Percentiles rank a stretch among this genome's conserved stretches.
Evolutionary conservation across 257 asterid species (phyloP).

Genomic region (Galeopsis tetrahit): DNA sequence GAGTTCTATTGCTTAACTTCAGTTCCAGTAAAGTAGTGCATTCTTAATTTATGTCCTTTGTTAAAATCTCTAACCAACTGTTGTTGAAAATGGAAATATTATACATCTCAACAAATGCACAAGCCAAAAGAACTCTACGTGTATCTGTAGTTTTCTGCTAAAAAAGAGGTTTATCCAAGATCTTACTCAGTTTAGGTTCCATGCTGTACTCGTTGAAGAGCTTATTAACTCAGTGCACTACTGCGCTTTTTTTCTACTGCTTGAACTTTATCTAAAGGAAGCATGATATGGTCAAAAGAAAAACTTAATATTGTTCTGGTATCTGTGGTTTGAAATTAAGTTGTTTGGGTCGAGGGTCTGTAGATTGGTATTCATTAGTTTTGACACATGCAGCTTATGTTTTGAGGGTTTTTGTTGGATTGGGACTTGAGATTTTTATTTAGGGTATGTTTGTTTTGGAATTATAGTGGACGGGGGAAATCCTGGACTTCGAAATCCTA

Average conservation of each 20-base stretch:
- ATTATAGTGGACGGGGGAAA: too few relatives aligned
- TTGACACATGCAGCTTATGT: constrained; percentile 8
- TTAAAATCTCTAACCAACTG: neutral
- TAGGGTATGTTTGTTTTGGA: too few relatives aligned
- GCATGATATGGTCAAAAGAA: constrained; percentile 16
- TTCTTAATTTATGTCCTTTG: neutral
- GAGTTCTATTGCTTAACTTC: constrained; percentile 17
- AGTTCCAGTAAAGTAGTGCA: constrained; percentile 5
- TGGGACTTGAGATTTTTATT: constrained; percentile 1
- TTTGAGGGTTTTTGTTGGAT: neutral
- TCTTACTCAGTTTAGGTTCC: constrained; percentile 9
- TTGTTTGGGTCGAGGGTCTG: constrained; percentile 2
- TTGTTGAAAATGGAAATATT: constrained; percentile 9
- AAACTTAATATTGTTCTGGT: neutral
- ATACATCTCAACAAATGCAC: constrained; percentile 1
- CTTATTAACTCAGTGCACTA: neutral
- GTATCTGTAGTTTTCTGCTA: neutral
- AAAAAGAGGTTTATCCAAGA: neutral
- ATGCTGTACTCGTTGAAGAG: neutral
- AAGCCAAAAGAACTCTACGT: constrained; percentile 3
- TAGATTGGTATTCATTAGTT: neutral
- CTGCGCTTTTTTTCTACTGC: neutral
- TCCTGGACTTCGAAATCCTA: too few relatives aligned
- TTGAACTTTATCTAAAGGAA: constrained; percentile 6
- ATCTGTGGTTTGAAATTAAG: constrained; percentile 7